Evolutionary conservation across 371 early-diverging fungal species (phyloP), one percentile per base, ranked within the genome.

Genomic region (Mucor piriformis): DNA sequence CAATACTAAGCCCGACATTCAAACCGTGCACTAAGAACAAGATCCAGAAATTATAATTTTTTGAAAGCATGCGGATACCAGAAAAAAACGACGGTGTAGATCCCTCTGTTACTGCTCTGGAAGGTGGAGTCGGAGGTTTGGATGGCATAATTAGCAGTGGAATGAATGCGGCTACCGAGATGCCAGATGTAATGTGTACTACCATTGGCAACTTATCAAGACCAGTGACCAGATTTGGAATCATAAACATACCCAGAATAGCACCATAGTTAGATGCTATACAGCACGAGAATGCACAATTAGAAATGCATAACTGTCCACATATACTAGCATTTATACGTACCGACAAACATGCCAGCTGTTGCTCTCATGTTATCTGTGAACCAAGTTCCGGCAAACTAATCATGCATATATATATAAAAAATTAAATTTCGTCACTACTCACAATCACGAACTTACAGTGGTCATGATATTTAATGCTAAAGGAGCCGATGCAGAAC

Each of bases 371-470:
- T 79, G 33, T 75, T 76, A 54, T 85, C 86, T 6, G 85, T 76
- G 70, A 88, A 88, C 89, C 89, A 88, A 20, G 74, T 74, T 12
- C 86, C 78, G 2, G 86, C 81, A 64, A 81, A 80, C 75, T 87
- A 49, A 29, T n/a, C 15, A 15, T 18, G 38, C 35, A 37, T 48
- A 20, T 51, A 12, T 11, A 18, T 51, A 37, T 18, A 3, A 33
- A 12, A 21, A 13, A 24, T 32, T 4, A 21, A 6, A 49, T 23
- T 7, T 57, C 34, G 7, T 35, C 6, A 18, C 2, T 42, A 42
- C 21, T 3, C 0, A 46, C 15, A 27, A 3, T 20, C 12, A n/a
- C 3, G 6, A 0, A 29, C 54, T 53, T 73, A 76, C 77, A 49
- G 60, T 82, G 27, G 84, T 81, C 58, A 82, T 81, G n/a, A 77